phyloP scores from a whole-genome alignment of 106 monocot species.

The Acorus gramineus region DNA sequence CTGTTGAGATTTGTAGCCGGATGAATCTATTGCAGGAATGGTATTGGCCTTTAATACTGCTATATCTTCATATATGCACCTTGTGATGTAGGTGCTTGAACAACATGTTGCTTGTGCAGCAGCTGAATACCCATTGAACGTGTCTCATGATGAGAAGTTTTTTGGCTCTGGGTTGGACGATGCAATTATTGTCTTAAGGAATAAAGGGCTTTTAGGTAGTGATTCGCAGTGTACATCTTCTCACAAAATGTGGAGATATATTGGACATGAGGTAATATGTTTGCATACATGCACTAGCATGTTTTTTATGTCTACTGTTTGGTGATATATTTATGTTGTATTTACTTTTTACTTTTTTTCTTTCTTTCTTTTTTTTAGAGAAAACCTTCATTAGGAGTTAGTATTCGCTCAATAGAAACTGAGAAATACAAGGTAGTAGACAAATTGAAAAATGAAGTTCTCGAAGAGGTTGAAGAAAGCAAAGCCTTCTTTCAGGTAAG shows the following conservation, averaged over 20 bases:
- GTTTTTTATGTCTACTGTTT: background rate
- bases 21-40: background rate
- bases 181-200: constrained; percentile 39
- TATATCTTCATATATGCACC: background rate
- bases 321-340: background rate
- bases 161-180: constrained; percentile 48
- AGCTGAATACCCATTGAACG: constrained; percentile 60
- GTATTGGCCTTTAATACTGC: too few species aligned
- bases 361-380: constrained; percentile 24
- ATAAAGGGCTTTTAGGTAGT: constrained; percentile 43
- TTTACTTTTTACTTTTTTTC: background rate
- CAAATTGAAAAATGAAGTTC: constrained; percentile 31
- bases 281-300: background rate
- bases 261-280: constrained; percentile 65
- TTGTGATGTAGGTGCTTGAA: constrained; percentile 45
- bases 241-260: constrained; percentile 54
- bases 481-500: constrained; percentile 82
- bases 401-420: constrained; percentile 74
- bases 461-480: constrained; percentile 98
- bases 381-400: constrained; percentile 46
- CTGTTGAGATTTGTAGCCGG: background rate
- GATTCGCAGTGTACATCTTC: constrained; percentile 24
- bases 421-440: constrained; percentile 62
- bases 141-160: constrained; percentile 63
- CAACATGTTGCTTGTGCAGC: constrained; percentile 92